Percentiles rank a stretch among this genome's conserved stretches.
phyloP scores from a whole-genome alignment of 345 rosid species.

The Mangifera indica region DNA sequence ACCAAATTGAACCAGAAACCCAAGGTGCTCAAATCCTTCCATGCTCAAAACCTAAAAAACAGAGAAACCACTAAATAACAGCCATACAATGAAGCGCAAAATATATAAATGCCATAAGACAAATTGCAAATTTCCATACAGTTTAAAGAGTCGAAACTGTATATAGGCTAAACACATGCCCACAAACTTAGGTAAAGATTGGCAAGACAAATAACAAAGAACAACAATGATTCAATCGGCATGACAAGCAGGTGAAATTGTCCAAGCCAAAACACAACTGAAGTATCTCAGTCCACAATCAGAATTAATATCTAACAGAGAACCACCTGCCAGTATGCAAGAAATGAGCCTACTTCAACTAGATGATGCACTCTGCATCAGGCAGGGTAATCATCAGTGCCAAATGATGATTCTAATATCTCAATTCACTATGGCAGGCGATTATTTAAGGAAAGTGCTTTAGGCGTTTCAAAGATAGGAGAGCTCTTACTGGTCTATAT shows the following conservation, averaged over 20 bases:
- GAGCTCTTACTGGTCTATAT: background rate
- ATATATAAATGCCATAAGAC: background rate
- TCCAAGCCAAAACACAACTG: background rate
- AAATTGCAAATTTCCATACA: background rate
- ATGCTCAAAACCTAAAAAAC: constrained; percentile 70
- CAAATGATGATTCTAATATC: too few relatives aligned
- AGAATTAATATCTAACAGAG: background rate
- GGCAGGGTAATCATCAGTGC: background rate
- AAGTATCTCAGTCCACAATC: background rate
- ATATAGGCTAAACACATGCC: background rate
- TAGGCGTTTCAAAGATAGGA: background rate
- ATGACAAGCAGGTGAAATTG: background rate
- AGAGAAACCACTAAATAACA: constrained; percentile 23
- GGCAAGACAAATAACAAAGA: background rate
- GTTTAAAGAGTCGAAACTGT: background rate
- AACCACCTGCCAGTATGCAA: background rate
- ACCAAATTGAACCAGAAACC: constrained; percentile 88
- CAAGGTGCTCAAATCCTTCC: constrained; percentile 97
- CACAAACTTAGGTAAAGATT: too few relatives aligned
- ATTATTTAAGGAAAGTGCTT: background rate
- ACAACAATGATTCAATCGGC: background rate
- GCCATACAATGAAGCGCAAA: constrained; percentile 4
- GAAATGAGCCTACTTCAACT: constrained; percentile 1
- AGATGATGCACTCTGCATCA: background rate
- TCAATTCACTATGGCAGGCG: background rate